phyloP scores from a whole-genome alignment of 2,329 filamentous ascomycete genomes.

The Calycina marina region DNA sequence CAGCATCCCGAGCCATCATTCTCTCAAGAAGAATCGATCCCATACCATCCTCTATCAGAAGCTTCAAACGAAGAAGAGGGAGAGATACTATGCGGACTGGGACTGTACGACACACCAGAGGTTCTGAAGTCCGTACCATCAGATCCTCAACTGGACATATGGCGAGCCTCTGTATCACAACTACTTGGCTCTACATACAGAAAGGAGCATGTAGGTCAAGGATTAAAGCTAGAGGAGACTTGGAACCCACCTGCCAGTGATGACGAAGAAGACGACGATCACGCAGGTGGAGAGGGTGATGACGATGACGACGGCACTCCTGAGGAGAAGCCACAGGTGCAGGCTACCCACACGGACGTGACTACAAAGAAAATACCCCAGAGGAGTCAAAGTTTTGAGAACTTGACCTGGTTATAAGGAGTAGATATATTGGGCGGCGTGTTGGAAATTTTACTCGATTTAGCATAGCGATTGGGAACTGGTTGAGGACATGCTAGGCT shows the following conservation, averaged over 20 bases:
- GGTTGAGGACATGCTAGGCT: too few relatives aligned
- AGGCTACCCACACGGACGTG: not conserved
- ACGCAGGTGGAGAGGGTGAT: slow-evolving; percentile 23
- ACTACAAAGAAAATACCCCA: not conserved
- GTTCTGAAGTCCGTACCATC: slow-evolving; percentile 27
- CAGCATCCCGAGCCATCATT: slow-evolving; percentile 33
- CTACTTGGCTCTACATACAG: slow-evolving; percentile 37
- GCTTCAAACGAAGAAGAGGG: slow-evolving; percentile 40
- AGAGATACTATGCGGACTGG: slow-evolving; percentile 69
- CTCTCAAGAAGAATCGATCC: slow-evolving; percentile 33
- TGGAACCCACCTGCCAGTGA: slow-evolving; percentile 51
- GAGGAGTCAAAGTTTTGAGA: not conserved
- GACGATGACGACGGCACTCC: slow-evolving; percentile 14
- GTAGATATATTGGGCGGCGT: slow-evolving; percentile 1
- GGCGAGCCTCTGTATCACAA: slow-evolving; percentile 34
- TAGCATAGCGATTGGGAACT: too few relatives aligned
- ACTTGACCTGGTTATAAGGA: slow-evolving; percentile 2
- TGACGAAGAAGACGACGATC: slow-evolving; percentile 38
- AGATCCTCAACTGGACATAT: slow-evolving; percentile 37
- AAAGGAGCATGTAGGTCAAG: slow-evolving; percentile 43
- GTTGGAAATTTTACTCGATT: too few relatives aligned
- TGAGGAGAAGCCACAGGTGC: not conserved
- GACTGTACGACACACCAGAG: slow-evolving; percentile 62
- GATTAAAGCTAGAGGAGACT: slow-evolving; percentile 68
- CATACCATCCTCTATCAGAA: slow-evolving; percentile 35